Conservation (phyloP, 75 land plant genomes). For the Cryptomeria japonica region DNA sequence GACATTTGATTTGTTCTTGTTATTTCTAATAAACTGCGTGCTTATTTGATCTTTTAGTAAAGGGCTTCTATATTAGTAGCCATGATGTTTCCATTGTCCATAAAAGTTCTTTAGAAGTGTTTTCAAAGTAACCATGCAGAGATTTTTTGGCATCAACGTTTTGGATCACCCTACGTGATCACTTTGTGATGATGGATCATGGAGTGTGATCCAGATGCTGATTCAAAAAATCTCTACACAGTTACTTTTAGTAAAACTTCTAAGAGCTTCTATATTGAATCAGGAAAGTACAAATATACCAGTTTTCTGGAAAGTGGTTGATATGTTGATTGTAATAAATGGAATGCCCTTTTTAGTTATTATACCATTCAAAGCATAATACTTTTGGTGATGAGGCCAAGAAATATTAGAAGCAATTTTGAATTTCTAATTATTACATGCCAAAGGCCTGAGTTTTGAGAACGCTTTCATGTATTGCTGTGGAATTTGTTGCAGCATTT, state of each 20-base stretch:
- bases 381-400: background rate
- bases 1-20: background rate
- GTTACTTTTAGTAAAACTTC: too few species aligned
- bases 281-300: background rate
- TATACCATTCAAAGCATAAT: background rate
- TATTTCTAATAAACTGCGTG: background rate
- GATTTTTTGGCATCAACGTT: too few species aligned
- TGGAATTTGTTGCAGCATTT: background rate
- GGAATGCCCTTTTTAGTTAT: background rate
- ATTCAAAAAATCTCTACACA: too few species aligned
- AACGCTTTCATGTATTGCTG: background rate
- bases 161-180: too few species aligned
- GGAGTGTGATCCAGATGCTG: too few species aligned
- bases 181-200: too few species aligned
- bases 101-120: too few species aligned
- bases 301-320: background rate
- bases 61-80: background rate
- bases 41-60: background rate
- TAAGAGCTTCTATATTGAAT: background rate
- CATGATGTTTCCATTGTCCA: background rate
- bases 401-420: background rate
- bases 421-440: background rate
- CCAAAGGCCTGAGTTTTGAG: background rate
- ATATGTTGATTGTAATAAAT: background rate
- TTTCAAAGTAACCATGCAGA: too few species aligned